Percentiles rank a stretch among this genome's conserved stretches.
Conservation (phyloP, 2,329 filamentous ascomycete species). For the Fusarium falciforme region DNA sequence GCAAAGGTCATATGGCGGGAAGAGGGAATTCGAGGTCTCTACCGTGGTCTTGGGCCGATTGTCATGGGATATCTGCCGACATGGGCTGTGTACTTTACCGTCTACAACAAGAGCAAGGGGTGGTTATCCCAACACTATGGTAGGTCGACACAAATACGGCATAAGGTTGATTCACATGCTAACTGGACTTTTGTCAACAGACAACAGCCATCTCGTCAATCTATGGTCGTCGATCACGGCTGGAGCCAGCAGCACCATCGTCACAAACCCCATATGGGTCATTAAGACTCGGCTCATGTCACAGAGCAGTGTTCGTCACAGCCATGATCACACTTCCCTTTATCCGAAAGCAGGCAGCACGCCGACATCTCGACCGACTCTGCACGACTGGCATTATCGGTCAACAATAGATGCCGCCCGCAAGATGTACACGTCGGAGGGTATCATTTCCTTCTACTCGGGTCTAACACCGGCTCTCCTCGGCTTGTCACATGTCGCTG, state of each 20-base stretch:
- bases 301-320: conserved; percentile 70
- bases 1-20: conserved; percentile 86
- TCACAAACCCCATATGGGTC: conserved; percentile 98
- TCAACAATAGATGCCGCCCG: conserved; percentile 90
- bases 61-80: conserved; percentile 95
- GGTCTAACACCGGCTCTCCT: conserved; percentile 92
- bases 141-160: conserved; percentile 48
- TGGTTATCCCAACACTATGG: conserved; percentile 75
- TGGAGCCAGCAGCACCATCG: conserved; percentile 91
- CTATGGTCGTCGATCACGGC: conserved; percentile 92
- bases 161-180: conserved; percentile 9
- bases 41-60: conserved; percentile 93
- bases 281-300: conserved; percentile 99
- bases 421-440: conserved; percentile 96
- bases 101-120: conserved; percentile 90
- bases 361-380: conserved; percentile 64
- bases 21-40: conserved; percentile 90
- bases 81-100: conserved; percentile 97
- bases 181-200: conserved; percentile 53
- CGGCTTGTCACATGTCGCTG: conserved; percentile 92
- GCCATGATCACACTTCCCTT: conserved; percentile 53
- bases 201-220: conserved; percentile 81
- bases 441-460: conserved; percentile 91
- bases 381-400: conserved; percentile 90
- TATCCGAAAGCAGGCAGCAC: conserved; percentile 63